Conservation (phyloP, 2,329 filamentous ascomycete genomes). For the Neofusicoccum cordaticola region DNA sequence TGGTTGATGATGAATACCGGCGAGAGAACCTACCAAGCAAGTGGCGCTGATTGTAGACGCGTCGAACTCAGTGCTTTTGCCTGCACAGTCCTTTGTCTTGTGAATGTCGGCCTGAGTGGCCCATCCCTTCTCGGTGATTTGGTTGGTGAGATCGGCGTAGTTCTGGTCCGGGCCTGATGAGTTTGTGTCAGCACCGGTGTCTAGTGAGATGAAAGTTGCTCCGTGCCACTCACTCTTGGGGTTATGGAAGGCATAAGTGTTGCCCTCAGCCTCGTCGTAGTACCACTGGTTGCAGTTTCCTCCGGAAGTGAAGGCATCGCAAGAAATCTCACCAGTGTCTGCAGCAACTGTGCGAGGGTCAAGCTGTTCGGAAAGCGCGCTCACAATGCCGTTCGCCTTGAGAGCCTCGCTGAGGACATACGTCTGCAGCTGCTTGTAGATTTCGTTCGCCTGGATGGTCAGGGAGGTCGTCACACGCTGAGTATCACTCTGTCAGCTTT, state of each 20-base stretch:
- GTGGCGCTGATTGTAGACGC: not conserved
- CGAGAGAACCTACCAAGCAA: not conserved
- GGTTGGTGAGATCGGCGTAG: not conserved
- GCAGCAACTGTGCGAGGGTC: not conserved
- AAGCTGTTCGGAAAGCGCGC: not conserved
- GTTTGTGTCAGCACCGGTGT: not conserved
- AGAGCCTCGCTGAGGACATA: not conserved
- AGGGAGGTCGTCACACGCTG: not conserved
- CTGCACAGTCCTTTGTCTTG: not conserved
- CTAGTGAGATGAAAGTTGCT: not conserved
- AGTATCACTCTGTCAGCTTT: not conserved
- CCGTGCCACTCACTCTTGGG: not conserved
- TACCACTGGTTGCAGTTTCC: slow-evolving; percentile 7
- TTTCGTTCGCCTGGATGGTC: not conserved
- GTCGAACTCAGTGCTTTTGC: not conserved
- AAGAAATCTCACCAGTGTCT: not conserved
- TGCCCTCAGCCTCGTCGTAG: not conserved
- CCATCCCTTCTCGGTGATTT: not conserved
- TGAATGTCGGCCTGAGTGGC: not conserved
- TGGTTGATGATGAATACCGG: not conserved
- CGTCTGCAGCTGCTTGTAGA: not conserved
- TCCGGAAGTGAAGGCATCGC: not conserved
- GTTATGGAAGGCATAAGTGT: slow-evolving; percentile 2
- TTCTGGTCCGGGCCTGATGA: not conserved
- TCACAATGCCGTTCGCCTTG: not conserved